These are phyloP conservation scores for Halteria grandinella DNA, from an alignment of 73 alveolate species.

Conservation along the genomic window DNA sequence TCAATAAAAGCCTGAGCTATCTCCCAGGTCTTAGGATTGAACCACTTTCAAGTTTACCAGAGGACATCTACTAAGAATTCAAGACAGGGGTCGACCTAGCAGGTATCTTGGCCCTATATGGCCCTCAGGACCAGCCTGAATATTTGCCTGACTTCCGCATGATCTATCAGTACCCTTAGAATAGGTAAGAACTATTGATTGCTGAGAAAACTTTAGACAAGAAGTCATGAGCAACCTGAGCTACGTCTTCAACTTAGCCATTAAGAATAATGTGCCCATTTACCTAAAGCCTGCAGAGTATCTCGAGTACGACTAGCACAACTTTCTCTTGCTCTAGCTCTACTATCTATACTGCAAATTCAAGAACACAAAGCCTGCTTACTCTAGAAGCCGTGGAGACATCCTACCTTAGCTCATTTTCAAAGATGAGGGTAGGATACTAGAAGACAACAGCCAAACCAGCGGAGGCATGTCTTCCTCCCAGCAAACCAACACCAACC, in stretches of 20 bases:
- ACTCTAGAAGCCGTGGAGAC: background rate
- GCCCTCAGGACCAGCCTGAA: background rate
- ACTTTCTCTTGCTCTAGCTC: constrained; percentile 33
- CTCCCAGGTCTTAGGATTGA: background rate
- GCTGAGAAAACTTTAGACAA: background rate
- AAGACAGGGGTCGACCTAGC: constrained; percentile 23
- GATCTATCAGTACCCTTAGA: constrained; percentile 26
- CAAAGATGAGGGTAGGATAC: constrained; percentile 41
- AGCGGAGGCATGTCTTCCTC: no score
- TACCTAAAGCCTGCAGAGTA: constrained; percentile 39
- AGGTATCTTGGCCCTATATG: constrained; percentile 10
- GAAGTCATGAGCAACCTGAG: constrained; percentile 12
- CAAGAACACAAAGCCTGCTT: constrained; percentile 19
- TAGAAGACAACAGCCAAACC: no score
- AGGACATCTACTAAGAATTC: constrained; percentile 38
- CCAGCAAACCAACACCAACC: no score
- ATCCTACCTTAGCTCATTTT: constrained; percentile 23
- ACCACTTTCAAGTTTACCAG: background rate
- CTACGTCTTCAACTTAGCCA: constrained; percentile 5
- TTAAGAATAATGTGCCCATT: constrained; percentile 46
- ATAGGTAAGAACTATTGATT: constrained; percentile 1
- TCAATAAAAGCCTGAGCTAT: constrained; percentile 4
- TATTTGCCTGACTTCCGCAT: constrained; percentile 25
- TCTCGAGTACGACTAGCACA: constrained; percentile 26
- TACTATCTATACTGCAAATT: constrained; percentile 49